phyloP scores from a whole-genome alignment of 2,329 filamentous ascomycete genomes.

The Mycosphaerella arachidis region DNA sequence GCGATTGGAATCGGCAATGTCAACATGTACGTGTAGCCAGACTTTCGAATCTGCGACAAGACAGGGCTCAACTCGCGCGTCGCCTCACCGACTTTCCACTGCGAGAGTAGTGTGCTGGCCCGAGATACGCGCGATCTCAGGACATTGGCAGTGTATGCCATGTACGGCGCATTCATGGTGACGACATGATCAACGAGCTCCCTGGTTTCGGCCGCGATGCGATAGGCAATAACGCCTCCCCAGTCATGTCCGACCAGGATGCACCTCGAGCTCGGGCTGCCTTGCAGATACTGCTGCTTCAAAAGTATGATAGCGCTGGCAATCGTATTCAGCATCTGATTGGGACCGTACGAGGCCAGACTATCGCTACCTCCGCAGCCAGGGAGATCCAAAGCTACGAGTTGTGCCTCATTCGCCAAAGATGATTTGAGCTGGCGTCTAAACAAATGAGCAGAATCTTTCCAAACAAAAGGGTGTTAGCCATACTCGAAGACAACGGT shows the following conservation, averaged over 20 bases:
- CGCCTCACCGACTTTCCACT: constrained; percentile 6
- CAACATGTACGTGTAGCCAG: constrained; percentile 42
- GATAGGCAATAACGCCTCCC: constrained; percentile 47
- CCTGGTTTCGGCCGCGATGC: constrained; percentile 56
- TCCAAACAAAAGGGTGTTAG: constrained; percentile 40
- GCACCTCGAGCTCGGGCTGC: constrained; percentile 27
- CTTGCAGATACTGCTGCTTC: constrained; percentile 41
- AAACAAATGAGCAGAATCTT: constrained; percentile 54
- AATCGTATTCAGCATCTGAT: constrained; percentile 50
- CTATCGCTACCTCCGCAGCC: constrained; percentile 56
- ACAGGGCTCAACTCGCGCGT: constrained; percentile 33
- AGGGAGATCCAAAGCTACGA: constrained; percentile 55
- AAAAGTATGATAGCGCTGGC: constrained; percentile 51
- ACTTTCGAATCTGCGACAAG: constrained; percentile 45
- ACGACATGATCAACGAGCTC: constrained; percentile 54
- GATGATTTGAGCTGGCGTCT: constrained; percentile 43
- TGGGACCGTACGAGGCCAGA: constrained; percentile 46
- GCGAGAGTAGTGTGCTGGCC: constrained; percentile 5
- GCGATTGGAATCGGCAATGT: constrained; percentile 17
- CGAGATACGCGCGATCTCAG: constrained; percentile 8
- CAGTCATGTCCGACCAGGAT: constrained; percentile 46
- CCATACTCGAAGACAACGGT: constrained; percentile 56
- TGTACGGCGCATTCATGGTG: constrained; percentile 50
- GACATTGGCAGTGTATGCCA: constrained; percentile 29
- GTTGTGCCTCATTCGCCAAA: constrained; percentile 38